Conservation (phyloP, 768 basidiomycete genomes). For the Lactarius trivialis region DNA sequence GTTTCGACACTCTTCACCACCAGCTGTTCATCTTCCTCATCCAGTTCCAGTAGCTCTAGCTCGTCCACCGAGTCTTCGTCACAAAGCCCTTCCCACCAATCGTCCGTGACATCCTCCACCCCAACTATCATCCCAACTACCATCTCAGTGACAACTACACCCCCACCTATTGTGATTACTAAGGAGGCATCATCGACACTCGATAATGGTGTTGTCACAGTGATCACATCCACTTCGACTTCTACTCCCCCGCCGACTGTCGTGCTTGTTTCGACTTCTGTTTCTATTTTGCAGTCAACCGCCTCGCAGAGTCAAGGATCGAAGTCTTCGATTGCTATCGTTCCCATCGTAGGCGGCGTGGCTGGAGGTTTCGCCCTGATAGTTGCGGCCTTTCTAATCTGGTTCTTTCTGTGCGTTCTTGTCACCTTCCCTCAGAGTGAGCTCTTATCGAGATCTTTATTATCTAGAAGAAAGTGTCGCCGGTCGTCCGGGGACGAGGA, state of each 20-base stretch:
- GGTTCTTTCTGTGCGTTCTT: slow-evolving; percentile 18
- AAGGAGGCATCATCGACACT: slow-evolving; percentile 1
- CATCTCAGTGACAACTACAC: background rate
- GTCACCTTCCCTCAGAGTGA: background rate
- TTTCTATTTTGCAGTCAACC: background rate
- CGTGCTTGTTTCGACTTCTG: background rate
- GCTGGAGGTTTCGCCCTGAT: slow-evolving; percentile 19
- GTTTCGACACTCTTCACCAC: slow-evolving; percentile 18
- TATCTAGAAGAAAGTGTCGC: slow-evolving; percentile 15
- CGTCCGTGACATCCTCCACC: background rate
- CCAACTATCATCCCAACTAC: background rate
- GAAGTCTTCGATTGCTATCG: slow-evolving; percentile 4
- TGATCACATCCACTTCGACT: slow-evolving; percentile 1
- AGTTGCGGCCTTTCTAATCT: slow-evolving; percentile 5
- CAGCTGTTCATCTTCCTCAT: slow-evolving; percentile 4
- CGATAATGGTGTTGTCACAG: background rate
- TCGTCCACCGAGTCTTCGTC: background rate
- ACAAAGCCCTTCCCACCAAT: background rate
- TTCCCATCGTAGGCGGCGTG: slow-evolving; percentile 17
- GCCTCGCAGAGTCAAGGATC: background rate
- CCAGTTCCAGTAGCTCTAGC: background rate
- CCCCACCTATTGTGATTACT: slow-evolving; percentile 8
- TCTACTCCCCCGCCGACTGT: slow-evolving; percentile 11
- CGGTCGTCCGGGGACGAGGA: background rate
- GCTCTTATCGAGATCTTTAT: background rate